Conservation (phyloP, 139 green algal species). For the Micractinium sp. region DNA sequence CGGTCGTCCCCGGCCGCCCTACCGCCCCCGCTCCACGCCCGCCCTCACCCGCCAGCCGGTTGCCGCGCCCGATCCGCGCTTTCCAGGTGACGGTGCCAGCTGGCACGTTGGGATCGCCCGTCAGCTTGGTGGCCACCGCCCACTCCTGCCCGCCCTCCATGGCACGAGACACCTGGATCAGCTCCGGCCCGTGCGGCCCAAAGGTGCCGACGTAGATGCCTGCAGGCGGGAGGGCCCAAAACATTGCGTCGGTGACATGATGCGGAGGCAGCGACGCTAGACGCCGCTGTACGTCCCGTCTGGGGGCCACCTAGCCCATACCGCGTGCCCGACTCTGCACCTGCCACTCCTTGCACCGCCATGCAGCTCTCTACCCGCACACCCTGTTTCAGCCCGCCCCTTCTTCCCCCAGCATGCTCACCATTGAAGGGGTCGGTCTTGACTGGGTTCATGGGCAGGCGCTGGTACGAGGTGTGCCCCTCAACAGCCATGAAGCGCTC, state of each 20-base stretch:
- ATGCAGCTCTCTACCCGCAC: background rate
- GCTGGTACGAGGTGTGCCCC: slow-evolving; percentile 19
- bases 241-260: no score
- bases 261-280: no score
- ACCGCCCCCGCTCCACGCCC: no score
- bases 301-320: no score
- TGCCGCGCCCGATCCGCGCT: slow-evolving; percentile 61
- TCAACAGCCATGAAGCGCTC: slow-evolving; percentile 11
- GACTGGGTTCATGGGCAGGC: background rate
- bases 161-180: slow-evolving; percentile 73
- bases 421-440: slow-evolving; percentile 29
- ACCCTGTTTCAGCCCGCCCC: background rate
- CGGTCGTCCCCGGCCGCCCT: background rate
- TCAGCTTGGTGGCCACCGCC: slow-evolving; percentile 86
- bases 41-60: slow-evolving; percentile 27
- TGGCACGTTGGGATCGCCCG: slow-evolving; percentile 91
- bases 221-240: background rate
- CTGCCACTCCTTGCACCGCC: no score
- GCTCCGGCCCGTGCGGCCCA: slow-evolving; percentile 88
- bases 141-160: slow-evolving; percentile 68
- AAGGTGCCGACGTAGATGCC: slow-evolving; percentile 90
- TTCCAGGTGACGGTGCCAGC: slow-evolving; percentile 84
- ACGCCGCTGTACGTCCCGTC: no score
- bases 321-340: no score
- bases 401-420: background rate